Evolutionary conservation across 352 stramenopile species (phyloP).

Genomic region (Saprolegnia parasitica): DNA sequence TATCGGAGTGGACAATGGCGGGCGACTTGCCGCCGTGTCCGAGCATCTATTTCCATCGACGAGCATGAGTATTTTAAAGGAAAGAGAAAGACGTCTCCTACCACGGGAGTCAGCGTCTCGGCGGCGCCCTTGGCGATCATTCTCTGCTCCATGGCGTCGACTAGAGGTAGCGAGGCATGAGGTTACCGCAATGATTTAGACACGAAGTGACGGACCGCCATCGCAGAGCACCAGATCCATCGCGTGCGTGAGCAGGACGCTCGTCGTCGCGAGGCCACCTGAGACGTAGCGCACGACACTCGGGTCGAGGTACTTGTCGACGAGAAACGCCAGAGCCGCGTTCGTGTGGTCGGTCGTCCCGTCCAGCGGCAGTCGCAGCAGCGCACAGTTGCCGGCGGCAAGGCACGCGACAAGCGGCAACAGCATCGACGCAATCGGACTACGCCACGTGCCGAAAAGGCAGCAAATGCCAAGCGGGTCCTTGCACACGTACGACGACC

Average conservation of each 20-base stretch:
- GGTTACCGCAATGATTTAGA: no score
- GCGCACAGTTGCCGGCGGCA: not conserved
- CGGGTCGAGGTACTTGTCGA: slow-evolving; percentile 74
- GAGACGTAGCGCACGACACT: slow-evolving; percentile 75
- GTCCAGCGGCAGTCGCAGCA: not conserved
- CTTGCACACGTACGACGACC: slow-evolving; percentile 54
- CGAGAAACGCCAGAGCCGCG: slow-evolving; percentile 49
- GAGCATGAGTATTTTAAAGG: no score
- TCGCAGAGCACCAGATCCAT: slow-evolving; percentile 83
- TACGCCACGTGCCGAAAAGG: slow-evolving; percentile 91
- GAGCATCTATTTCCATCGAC: no score
- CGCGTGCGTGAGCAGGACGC: slow-evolving; percentile 65
- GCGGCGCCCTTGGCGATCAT: slow-evolving; percentile 78
- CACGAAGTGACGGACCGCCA: slow-evolving; percentile 54
- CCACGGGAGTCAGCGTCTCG: slow-evolving; percentile 89
- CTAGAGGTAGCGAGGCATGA: not conserved
- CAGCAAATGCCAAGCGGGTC: slow-evolving; percentile 83
- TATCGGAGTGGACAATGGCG: slow-evolving; percentile 65
- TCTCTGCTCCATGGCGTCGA: not conserved
- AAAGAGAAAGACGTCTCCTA: not conserved
- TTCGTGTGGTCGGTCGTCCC: slow-evolving; percentile 41
- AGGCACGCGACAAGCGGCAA: slow-evolving; percentile 53
- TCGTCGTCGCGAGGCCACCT: slow-evolving; percentile 75
- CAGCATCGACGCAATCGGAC: slow-evolving; percentile 79
- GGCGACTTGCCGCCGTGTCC: slow-evolving; percentile 94